A percentile compares a stretch with the other conserved stretches of the same genome.
Evolutionary conservation across 2,329 filamentous ascomycete genomes (phyloP).

Genomic region (Hypomyces perniciosus): DNA sequence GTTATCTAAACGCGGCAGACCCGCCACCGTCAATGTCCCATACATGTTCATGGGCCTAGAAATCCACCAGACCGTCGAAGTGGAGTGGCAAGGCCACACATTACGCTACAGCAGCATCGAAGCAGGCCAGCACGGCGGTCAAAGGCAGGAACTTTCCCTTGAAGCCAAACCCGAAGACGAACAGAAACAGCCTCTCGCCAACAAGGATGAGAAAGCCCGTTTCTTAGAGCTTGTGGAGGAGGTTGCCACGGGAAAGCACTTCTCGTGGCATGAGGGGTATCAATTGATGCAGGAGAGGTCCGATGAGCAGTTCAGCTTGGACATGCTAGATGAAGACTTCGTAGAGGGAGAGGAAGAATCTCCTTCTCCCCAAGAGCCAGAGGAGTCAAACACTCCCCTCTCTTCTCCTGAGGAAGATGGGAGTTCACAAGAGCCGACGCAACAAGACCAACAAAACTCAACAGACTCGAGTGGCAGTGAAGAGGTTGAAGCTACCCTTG

Average conservation of each 20-base stretch:
- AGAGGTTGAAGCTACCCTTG: no score
- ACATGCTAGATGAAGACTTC: not conserved
- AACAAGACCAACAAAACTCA: no score
- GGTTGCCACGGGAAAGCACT: constrained; percentile 25
- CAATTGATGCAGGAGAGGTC: constrained; percentile 21
- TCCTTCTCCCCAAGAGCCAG: not conserved
- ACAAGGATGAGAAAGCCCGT: constrained; percentile 2
- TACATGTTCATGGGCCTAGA: constrained; percentile 47
- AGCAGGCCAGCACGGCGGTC: constrained; percentile 45
- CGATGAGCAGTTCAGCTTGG: constrained; percentile 22
- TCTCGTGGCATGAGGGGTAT: constrained; percentile 31
- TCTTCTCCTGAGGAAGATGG: not conserved
- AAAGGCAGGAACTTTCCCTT: constrained; percentile 45
- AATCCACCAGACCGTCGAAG: constrained; percentile 40
- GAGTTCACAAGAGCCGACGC: no score
- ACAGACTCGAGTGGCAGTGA: no score
- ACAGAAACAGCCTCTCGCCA: not conserved
- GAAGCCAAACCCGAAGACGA: constrained; percentile 8
- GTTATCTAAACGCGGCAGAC: not conserved
- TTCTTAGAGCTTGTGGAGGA: constrained; percentile 26
- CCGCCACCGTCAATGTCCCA: constrained; percentile 17
- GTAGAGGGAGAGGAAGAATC: not conserved
- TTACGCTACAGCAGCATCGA: constrained; percentile 49
- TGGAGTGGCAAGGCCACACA: constrained; percentile 37
- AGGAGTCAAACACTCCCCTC: not conserved